phyloP scores from a whole-genome alignment of 1,139 yeast genomes.

The Hyphopichia burtonii region DNA sequence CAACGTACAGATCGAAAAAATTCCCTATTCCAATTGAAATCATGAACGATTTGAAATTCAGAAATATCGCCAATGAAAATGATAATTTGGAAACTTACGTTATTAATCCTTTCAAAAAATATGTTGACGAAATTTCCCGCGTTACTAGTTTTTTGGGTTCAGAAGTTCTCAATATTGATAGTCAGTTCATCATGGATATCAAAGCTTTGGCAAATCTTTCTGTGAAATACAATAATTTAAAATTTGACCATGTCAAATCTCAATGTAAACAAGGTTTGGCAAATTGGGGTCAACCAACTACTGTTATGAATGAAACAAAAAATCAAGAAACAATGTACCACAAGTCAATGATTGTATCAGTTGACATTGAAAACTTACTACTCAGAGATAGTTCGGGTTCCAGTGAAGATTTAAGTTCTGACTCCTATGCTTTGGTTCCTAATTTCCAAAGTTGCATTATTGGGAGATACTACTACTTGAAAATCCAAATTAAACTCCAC shows the following conservation, averaged over 20 bases:
- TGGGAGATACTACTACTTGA: constrained; percentile 23
- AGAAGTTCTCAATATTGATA: constrained; percentile 22
- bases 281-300: constrained; percentile 17
- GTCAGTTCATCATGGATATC: constrained; percentile 23
- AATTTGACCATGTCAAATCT: constrained; percentile 7
- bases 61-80: constrained; percentile 2
- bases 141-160: constrained; percentile 20
- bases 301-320: constrained; percentile 1
- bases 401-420: constrained; percentile 15
- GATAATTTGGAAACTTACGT: constrained; percentile 25
- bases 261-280: constrained; percentile 7
- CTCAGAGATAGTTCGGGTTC: constrained; percentile 6
- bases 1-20: constrained; percentile 24
- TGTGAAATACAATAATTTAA: constrained; percentile 22
- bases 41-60: constrained; percentile 28
- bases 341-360: constrained; percentile 15
- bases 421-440: constrained; percentile 21
- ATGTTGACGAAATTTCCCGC: constrained; percentile 16
- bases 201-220: constrained; percentile 24
- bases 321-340: constrained; percentile 13
- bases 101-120: constrained; percentile 22
- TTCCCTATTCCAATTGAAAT: constrained; percentile 26
- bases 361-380: constrained; percentile 11
- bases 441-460: constrained; percentile 26
- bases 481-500: constrained; percentile 15